phyloP scores from a whole-genome alignment of 805 yeast genomes.

The Saturnispora kantuleensis region DNA sequence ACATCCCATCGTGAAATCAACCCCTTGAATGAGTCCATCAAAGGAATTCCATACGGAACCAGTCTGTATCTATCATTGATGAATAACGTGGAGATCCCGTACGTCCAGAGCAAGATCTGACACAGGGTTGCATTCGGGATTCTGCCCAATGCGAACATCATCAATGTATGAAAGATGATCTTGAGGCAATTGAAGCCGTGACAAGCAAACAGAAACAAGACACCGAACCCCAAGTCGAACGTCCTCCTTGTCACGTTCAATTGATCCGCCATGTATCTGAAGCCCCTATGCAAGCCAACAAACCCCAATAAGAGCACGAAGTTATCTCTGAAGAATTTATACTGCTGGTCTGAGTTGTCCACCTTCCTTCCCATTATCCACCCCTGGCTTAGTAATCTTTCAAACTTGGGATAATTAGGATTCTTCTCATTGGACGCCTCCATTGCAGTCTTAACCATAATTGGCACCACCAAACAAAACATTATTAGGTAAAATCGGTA shows the following conservation, averaged over 20 bases:
- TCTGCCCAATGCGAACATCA: constrained; percentile 44
- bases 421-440: constrained; percentile 68
- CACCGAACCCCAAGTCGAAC: constrained; percentile 71
- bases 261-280: constrained; percentile 34
- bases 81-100: constrained; percentile 71
- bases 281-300: constrained; percentile 40
- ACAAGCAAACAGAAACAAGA: constrained; percentile 55
- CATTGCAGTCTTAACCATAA: constrained; percentile 74
- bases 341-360: constrained; percentile 88
- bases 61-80: constrained; percentile 60
- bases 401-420: constrained; percentile 58
- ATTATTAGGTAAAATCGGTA: constrained; percentile 57
- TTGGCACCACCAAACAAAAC: constrained; percentile 65
- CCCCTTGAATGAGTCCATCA: constrained; percentile 63
- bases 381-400: constrained; percentile 58
- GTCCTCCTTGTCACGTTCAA: constrained; percentile 31
- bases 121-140: constrained; percentile 31
- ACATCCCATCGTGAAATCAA: constrained; percentile 92
- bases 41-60: constrained; percentile 37
- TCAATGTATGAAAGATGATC: constrained; percentile 45
- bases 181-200: constrained; percentile 73
- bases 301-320: constrained; percentile 51
- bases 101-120: constrained; percentile 51
- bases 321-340: constrained; percentile 77
- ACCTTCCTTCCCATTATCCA: constrained; percentile 89